Conservation (phyloP, 352 stramenopile genomes). For the Globisporangium emineosum region DNA sequence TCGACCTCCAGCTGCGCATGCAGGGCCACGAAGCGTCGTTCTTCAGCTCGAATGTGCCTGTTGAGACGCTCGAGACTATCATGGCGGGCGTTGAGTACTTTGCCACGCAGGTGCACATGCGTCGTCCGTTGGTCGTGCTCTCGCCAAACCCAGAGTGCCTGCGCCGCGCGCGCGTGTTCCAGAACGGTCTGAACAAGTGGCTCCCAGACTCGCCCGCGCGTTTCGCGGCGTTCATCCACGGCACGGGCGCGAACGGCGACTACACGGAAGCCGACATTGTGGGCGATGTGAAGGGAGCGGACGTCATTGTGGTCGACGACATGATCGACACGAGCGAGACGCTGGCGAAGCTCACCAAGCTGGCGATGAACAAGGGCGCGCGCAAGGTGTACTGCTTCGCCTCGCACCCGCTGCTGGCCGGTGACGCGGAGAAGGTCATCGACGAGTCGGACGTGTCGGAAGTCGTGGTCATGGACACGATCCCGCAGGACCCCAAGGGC, state of each 20-base stretch:
- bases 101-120: slow-evolving; percentile 78
- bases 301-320: slow-evolving; percentile 92
- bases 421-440: slow-evolving; percentile 83
- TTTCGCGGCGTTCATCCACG: slow-evolving; percentile 84
- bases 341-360: slow-evolving; percentile 76
- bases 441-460: slow-evolving; percentile 78
- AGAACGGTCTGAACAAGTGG: slow-evolving; percentile 86
- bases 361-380: slow-evolving; percentile 79
- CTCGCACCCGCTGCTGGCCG: slow-evolving; percentile 88
- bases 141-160: slow-evolving; percentile 87
- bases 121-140: slow-evolving; percentile 81
- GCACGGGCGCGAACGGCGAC: slow-evolving; percentile 49
- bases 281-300: slow-evolving; percentile 82
- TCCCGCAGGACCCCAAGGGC: slow-evolving; percentile 54
- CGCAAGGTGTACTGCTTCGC: slow-evolving; percentile 89
- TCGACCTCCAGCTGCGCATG: slow-evolving; percentile 91
- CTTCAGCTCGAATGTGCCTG: slow-evolving; percentile 88
- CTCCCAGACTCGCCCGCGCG: slow-evolving; percentile 74
- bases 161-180: slow-evolving; percentile 81
- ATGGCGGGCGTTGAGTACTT: slow-evolving; percentile 92
- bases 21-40: slow-evolving; percentile 90
- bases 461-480: slow-evolving; percentile 90
- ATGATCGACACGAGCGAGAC: slow-evolving; percentile 87
- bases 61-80: slow-evolving; percentile 92
- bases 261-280: slow-evolving; percentile 82